These are phyloP conservation scores for Podila epicladia DNA, from an alignment of 192 early-diverging fungal species.

Conservation along the genomic window DNA sequence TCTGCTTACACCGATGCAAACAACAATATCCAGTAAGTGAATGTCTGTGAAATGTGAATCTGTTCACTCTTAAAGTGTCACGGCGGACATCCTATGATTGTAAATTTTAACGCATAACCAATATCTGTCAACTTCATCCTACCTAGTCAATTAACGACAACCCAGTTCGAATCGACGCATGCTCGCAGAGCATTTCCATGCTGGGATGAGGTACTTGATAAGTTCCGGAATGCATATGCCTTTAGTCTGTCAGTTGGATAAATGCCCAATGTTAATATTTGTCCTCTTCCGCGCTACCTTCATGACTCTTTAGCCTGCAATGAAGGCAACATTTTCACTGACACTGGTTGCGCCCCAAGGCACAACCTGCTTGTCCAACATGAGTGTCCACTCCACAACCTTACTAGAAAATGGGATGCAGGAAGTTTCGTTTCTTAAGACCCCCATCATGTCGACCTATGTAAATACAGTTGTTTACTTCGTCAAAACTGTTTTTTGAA, in stretches of 20 bases:
- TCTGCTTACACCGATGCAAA: constrained; percentile 73
- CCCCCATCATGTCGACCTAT: constrained; percentile 49
- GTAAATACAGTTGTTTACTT: constrained; percentile 6
- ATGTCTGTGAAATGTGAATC: neutral
- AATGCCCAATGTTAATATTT: neutral
- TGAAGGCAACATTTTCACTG: constrained; percentile 66
- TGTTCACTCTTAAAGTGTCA: neutral
- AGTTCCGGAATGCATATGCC: neutral
- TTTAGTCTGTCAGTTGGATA: neutral
- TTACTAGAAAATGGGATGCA: constrained; percentile 28
- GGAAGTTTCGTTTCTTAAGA: constrained; percentile 46
- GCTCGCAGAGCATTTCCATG: constrained; percentile 92
- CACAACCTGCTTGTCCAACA: constrained; percentile 63
- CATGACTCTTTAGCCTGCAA: constrained; percentile 46
- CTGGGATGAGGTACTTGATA: constrained; percentile 81
- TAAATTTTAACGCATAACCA: neutral
- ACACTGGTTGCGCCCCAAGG: constrained; percentile 52
- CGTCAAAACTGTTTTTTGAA: no score
- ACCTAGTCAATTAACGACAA: constrained; percentile 82
- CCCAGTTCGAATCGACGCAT: constrained; percentile 96
- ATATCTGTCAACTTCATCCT: neutral
- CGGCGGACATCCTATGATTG: no score
- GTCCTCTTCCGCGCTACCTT: neutral
- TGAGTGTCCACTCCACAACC: constrained; percentile 39
- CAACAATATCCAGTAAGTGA: constrained; percentile 58